A percentile compares a stretch with the other conserved stretches of the same genome.
These are phyloP conservation scores for Ophiosphaerella herpotricha DNA, from an alignment of 2,329 filamentous ascomycete genomes.

Conservation along the genomic window DNA sequence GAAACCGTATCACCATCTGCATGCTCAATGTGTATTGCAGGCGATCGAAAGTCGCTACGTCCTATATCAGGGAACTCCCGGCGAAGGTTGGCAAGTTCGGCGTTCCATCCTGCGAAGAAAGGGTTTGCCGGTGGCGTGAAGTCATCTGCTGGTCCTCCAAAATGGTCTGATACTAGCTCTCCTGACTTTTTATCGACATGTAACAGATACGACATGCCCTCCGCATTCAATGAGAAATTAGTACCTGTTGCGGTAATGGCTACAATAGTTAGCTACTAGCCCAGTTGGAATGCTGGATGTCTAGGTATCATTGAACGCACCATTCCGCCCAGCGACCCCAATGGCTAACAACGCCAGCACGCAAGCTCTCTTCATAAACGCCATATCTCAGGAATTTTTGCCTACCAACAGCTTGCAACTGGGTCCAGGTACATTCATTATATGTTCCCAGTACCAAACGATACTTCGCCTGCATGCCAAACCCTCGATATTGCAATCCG, in stretches of 20 bases:
- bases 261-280: slow-evolving; percentile 27
- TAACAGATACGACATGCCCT: slow-evolving; percentile 65
- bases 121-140: slow-evolving; percentile 52
- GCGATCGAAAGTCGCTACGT: slow-evolving; percentile 65
- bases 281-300: not conserved
- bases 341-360: slow-evolving; percentile 19
- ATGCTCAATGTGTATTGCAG: slow-evolving; percentile 65
- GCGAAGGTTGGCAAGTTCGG: slow-evolving; percentile 55
- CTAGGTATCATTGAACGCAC: slow-evolving; percentile 8
- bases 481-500: not conserved
- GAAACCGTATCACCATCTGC: slow-evolving; percentile 63
- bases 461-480: slow-evolving; percentile 1
- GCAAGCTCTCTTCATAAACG: slow-evolving; percentile 11
- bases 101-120: slow-evolving; percentile 58
- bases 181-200: slow-evolving; percentile 62
- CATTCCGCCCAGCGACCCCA: slow-evolving; percentile 19
- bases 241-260: slow-evolving; percentile 60
- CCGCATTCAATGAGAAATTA: slow-evolving; percentile 62
- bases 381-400: not conserved
- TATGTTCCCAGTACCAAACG: slow-evolving; percentile 5
- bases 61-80: slow-evolving; percentile 69
- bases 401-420: slow-evolving; percentile 2
- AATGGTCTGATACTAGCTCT: slow-evolving; percentile 66
- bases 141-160: slow-evolving; percentile 61
- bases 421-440: slow-evolving; percentile 8